Evolutionary conservation across 306 rosid species (phyloP).

Genomic region (Dalbergia cultrata): DNA sequence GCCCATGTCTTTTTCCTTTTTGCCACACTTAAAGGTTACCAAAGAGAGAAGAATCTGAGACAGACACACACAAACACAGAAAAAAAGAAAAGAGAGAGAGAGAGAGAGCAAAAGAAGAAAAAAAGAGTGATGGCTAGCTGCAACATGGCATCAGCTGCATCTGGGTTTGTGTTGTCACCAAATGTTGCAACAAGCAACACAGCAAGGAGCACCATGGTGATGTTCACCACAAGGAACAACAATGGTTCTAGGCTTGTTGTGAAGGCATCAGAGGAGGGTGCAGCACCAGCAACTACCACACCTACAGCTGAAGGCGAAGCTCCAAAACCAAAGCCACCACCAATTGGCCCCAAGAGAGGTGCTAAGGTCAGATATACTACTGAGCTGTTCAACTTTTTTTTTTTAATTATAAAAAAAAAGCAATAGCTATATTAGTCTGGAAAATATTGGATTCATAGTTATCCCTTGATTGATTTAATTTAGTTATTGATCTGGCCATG

Average conservation of each 20-base stretch:
- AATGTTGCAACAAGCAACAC: conserved; percentile 54
- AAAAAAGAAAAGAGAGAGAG: background rate
- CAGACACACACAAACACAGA: background rate
- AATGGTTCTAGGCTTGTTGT: conserved; percentile 62
- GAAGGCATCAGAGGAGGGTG: conserved; percentile 67
- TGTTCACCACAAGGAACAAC: conserved; percentile 57
- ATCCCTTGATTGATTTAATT: background rate
- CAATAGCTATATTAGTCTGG: background rate
- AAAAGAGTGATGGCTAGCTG: conserved; percentile 59
- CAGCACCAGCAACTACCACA: conserved; percentile 56
- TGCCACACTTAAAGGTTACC: conserved; percentile 14
- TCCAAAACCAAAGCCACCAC: conserved; percentile 81
- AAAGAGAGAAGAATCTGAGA: conserved; percentile 6
- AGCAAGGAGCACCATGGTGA: conserved; percentile 49
- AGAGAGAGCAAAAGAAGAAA: background rate
- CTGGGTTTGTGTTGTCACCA: conserved; percentile 69
- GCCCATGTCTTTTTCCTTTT: conserved; percentile 26
- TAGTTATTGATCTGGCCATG: background rate
- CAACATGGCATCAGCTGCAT: conserved; percentile 86
- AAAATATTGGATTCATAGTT: background rate
- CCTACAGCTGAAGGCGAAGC: conserved; percentile 51
- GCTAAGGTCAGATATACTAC: conserved; percentile 57
- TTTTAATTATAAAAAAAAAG: no score
- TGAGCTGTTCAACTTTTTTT: no score
- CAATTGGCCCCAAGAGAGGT: conserved; percentile 97